A percentile compares a stretch with the other conserved stretches of the same genome.
phyloP scores from a whole-genome alignment of 208 protist genomes.

The Leishmania lainsoni region DNA sequence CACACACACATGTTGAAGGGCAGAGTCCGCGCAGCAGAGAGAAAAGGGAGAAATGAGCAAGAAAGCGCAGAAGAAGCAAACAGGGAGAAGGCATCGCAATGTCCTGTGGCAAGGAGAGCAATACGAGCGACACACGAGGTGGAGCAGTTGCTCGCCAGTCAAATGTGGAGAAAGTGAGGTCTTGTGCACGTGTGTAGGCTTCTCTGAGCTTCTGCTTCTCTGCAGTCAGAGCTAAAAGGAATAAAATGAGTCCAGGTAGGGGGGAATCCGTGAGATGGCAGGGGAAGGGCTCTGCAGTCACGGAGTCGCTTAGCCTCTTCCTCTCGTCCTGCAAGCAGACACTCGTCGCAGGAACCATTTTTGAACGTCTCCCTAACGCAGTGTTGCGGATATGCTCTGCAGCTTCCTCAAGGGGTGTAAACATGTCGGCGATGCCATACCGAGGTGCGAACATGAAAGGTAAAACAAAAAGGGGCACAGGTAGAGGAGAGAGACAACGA shows the following conservation, averaged over 20 bases:
- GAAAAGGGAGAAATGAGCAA: neutral
- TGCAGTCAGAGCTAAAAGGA: neutral
- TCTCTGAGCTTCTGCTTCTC: neutral
- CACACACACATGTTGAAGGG: neutral
- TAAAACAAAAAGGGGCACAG: constrained; percentile 6
- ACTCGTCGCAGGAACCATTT: too few relatives aligned
- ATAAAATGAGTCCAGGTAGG: neutral
- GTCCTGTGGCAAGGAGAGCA: constrained; percentile 8
- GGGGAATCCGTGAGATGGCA: neutral
- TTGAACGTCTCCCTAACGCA: neutral
- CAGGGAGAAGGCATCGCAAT: neutral
- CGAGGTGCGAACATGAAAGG: neutral
- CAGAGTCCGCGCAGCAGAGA: too few relatives aligned
- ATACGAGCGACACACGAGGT: neutral
- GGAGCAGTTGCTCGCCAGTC: neutral
- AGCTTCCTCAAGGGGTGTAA: neutral
- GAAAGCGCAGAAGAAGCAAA: constrained; percentile 7
- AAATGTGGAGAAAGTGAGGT: neutral
- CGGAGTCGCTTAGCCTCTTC: neutral
- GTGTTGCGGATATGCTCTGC: neutral
- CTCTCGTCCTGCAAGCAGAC: neutral
- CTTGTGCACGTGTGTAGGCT: too few relatives aligned
- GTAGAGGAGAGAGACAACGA: neutral
- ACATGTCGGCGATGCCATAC: neutral
- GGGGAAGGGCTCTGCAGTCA: constrained; percentile 2